These are phyloP conservation scores for Histomonas meleagridis DNA, from an alignment of 208 protist species.

Conservation along the genomic window DNA sequence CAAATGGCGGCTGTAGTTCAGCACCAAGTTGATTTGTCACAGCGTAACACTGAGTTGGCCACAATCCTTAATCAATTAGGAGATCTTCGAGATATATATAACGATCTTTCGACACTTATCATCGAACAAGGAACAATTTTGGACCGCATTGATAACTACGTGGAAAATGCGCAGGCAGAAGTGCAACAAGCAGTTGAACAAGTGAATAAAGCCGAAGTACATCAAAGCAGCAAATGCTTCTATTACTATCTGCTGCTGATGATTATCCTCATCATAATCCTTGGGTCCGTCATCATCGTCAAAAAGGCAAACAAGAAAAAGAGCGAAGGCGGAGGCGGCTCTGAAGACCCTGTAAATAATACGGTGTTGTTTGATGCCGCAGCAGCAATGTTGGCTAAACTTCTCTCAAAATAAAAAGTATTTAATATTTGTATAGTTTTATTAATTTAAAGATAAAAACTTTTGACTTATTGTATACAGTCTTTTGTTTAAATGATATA, in stretches of 20 bases:
- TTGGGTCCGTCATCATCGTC: background rate
- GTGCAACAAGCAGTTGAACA: background rate
- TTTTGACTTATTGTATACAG: too few species aligned
- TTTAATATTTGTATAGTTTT: too few species aligned
- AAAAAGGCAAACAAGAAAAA: background rate
- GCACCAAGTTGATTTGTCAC: background rate
- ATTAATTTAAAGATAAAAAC: too few species aligned
- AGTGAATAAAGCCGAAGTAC: background rate
- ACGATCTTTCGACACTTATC: background rate
- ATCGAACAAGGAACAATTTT: slow-evolving; percentile 14
- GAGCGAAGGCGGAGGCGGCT: too few species aligned
- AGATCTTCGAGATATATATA: background rate
- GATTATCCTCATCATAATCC: background rate
- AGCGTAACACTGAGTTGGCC: background rate
- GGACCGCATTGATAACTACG: background rate
- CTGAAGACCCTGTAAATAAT: too few species aligned
- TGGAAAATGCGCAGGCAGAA: background rate
- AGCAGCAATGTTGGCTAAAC: too few species aligned
- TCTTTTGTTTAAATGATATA: too few species aligned
- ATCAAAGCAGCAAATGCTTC: slow-evolving; percentile 4
- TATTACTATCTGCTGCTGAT: background rate
- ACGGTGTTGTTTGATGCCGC: too few species aligned
- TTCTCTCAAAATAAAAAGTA: too few species aligned
- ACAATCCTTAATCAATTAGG: background rate
- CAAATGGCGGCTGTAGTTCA: background rate